Percentiles rank a stretch among this genome's conserved stretches.
phyloP scores from a whole-genome alignment of 2,329 filamentous ascomycete species.

The Claviceps sp. region DNA sequence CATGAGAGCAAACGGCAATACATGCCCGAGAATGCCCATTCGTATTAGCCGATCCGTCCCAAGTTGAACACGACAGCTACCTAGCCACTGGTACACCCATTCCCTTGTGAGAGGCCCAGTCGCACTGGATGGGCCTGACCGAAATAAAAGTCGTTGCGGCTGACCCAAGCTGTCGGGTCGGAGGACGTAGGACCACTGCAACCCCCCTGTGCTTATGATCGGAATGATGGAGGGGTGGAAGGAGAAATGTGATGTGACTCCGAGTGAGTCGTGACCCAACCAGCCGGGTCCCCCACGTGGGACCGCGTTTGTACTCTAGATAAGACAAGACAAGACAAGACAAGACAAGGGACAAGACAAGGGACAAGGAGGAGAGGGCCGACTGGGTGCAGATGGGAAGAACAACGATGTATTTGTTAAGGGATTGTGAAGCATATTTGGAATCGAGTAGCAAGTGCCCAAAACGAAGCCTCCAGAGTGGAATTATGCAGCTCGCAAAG shows the following conservation, averaged over 20 bases:
- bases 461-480: too few species aligned
- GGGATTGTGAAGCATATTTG: too few species aligned
- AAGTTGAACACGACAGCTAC: background rate
- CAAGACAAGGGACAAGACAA: background rate
- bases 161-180: slow-evolving; percentile 8
- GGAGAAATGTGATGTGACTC: slow-evolving; percentile 1
- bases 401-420: background rate
- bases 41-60: background rate
- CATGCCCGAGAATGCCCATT: background rate
- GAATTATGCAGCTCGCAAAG: background rate
- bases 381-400: background rate
- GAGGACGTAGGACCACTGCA: background rate
- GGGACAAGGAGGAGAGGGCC: background rate
- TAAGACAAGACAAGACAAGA: background rate
- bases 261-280: background rate
- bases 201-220: slow-evolving; percentile 2
- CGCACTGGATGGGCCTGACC: slow-evolving; percentile 4
- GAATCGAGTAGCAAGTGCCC: too few species aligned
- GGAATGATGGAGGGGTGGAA: background rate
- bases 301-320: background rate
- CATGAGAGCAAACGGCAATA: background rate
- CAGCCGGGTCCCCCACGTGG: slow-evolving; percentile 5
- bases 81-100: background rate
- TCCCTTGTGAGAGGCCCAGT: background rate
- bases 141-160: slow-evolving; percentile 1